Evolutionary conservation across 108 stramenopile genomes (phyloP), one percentile per base, ranked within the genome.

Genomic region (Cyclostephanos invisitatus): DNA sequence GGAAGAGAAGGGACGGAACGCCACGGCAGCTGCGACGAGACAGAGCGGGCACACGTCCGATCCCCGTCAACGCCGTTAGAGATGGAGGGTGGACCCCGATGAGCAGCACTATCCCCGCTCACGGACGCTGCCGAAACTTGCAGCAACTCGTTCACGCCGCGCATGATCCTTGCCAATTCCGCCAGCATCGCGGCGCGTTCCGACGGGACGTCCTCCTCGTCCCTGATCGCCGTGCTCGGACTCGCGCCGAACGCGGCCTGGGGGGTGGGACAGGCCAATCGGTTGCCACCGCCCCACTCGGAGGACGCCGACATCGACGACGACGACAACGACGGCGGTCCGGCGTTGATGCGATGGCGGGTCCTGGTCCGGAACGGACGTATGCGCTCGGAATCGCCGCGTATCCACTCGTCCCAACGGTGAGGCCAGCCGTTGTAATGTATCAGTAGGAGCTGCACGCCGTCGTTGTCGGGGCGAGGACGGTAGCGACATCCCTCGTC

Each of bases 391-490:
- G 91, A 92, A 78, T 96, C 96, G 54, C 84, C 85, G 3, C 92
- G 74, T 40, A 96, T 89, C 95, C 95, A 97, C 80, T 99, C 98
- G 83, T 99, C 97, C 98, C 98, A 99, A 12, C 97, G 89, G 38
- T 88, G 82, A 1, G 98, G 97, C 98, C 98, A 99, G 35, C 98
- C 98, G 78, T 98, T 97, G 91, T 99, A 99, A 77, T 97, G 97
- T 49, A 99, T 89, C 21, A 88, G 75, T 27, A 94, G 65, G 9
- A 95, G 73, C 64, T 91, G 86, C 4, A 92, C 88, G 21, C 79
- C 82, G 7, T 87, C 73, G 55, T 95, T 95, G 59, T 80, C 87
- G 17, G 69, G 48, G 4, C 80, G 68, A 24, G 72, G 63, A 24
- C 73, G 62, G 29, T 70, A 51, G 17, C 73, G 67, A 27, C 58